Conservation (phyloP, 805 yeast genomes). For the Wickerhamiella qilinensis region DNA sequence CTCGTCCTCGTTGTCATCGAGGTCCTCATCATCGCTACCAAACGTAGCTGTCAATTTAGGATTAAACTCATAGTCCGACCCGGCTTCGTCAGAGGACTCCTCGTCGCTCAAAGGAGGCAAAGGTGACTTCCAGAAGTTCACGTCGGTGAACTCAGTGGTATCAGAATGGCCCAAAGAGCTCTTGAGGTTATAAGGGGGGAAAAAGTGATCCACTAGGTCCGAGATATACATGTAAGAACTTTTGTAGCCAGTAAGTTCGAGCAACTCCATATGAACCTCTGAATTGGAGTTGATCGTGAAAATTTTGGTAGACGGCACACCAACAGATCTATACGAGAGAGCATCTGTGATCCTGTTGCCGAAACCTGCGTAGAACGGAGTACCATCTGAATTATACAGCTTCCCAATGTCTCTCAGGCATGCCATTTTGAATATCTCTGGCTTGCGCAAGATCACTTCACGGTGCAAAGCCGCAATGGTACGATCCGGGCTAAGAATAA, state of each 20-base stretch:
- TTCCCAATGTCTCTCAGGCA: conserved; percentile 74
- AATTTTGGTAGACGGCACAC: conserved; percentile 83
- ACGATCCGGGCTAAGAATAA: conserved; percentile 85
- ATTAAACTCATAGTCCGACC: conserved; percentile 6
- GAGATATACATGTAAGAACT: conserved; percentile 79
- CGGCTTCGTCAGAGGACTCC: conserved; percentile 9
- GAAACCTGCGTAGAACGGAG: conserved; percentile 94
- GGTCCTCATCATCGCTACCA: conserved; percentile 12
- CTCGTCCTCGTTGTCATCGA: conserved; percentile 18
- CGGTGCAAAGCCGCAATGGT: conserved; percentile 88
- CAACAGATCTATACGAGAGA: conserved; percentile 79
- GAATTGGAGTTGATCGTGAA: conserved; percentile 94
- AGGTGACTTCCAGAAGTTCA: conserved; percentile 86
- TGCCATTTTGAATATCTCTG: conserved; percentile 98
- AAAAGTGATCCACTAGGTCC: conserved; percentile 91
- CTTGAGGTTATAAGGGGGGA: conserved; percentile 55
- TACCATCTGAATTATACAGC: conserved; percentile 39
- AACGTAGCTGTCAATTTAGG: conserved; percentile 8
- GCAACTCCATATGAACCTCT: conserved; percentile 90
- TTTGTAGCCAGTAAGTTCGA: conserved; percentile 84
- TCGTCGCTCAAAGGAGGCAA: conserved; percentile 31
- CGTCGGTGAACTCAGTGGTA: conserved; percentile 52
- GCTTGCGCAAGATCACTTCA: conserved; percentile 85
- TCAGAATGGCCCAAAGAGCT: conserved; percentile 21
- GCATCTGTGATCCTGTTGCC: conserved; percentile 97